Evolutionary conservation across 176 grass and related monocot species (phyloP).

Genomic region (Carex myosuroides): DNA sequence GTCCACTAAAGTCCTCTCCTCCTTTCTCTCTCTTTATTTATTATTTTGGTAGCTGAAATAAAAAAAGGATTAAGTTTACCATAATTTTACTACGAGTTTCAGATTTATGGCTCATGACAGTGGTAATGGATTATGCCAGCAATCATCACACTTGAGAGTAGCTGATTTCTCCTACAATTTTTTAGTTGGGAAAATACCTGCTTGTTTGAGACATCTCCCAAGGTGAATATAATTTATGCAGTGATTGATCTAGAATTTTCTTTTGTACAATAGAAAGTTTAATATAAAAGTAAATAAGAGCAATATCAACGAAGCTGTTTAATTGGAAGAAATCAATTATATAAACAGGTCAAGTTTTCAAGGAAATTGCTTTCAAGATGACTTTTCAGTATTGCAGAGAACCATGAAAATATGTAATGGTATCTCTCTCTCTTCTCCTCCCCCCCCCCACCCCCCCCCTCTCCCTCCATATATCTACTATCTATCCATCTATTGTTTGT

Average conservation of each 20-base stretch:
- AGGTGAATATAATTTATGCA: conserved; percentile 41
- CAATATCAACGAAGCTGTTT: neutral
- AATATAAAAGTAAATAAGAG: conserved; percentile 4
- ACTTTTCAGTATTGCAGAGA: conserved; percentile 56
- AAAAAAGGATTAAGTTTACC: neutral
- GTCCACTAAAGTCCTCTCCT: neutral
- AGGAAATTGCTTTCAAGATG: conserved; percentile 94
- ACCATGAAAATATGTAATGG: conserved; percentile 50
- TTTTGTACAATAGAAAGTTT: conserved; percentile 23
- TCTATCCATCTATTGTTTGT: neutral
- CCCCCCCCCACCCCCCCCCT: neutral
- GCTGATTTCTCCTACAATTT: conserved; percentile 98
- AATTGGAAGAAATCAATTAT: neutral
- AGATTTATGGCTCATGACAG: conserved; percentile 33
- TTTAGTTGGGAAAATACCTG: conserved; percentile 80
- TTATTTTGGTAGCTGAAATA: conserved; percentile 1
- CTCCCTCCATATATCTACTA: neutral
- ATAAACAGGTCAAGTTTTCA: conserved; percentile 82
- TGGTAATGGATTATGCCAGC: conserved; percentile 51
- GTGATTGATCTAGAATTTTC: neutral
- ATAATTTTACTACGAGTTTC: neutral
- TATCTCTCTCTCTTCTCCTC: conserved; percentile 14
- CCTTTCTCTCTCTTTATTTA: neutral
- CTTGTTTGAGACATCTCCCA: conserved; percentile 91
- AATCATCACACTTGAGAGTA: conserved; percentile 46